A percentile compares a stretch with the other conserved stretches of the same genome.
Conservation (phyloP, 2,329 filamentous ascomycete genomes). For the Sarocladiaceae sp. region DNA sequence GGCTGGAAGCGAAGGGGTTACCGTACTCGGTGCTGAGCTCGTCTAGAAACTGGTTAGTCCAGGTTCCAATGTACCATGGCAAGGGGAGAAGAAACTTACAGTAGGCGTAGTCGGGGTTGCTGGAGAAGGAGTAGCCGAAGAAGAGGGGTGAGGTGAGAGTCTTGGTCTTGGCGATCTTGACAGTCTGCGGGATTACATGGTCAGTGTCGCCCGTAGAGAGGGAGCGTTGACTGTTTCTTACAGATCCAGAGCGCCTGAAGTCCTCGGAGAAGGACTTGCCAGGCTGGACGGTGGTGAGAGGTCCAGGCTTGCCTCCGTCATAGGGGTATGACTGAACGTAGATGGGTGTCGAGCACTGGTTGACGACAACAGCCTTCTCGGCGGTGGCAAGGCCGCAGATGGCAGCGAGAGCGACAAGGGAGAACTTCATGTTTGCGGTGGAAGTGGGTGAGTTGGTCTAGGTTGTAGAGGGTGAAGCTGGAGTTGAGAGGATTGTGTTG, state of each 20-base stretch:
- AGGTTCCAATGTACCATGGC: slow-evolving; percentile 9
- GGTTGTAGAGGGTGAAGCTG: neutral
- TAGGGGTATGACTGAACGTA: slow-evolving; percentile 33
- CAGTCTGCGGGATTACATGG: slow-evolving; percentile 21
- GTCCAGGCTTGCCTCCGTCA: slow-evolving; percentile 23
- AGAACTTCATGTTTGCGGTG: slow-evolving; percentile 23
- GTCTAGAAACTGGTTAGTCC: slow-evolving; percentile 20
- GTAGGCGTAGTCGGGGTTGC: slow-evolving; percentile 30
- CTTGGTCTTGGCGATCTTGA: slow-evolving; percentile 34
- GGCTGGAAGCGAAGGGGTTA: slow-evolving; percentile 31
- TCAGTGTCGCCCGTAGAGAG: neutral
- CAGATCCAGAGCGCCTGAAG: slow-evolving; percentile 28
- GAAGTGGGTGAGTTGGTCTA: neutral
- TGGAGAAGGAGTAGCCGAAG: slow-evolving; percentile 34
- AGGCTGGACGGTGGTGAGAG: slow-evolving; percentile 24
- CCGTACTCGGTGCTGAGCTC: slow-evolving; percentile 29
- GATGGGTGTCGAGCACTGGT: slow-evolving; percentile 25
- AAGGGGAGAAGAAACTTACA: slow-evolving; percentile 23
- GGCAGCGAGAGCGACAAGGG: slow-evolving; percentile 18
- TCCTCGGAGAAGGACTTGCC: slow-evolving; percentile 29
- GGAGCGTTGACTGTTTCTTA: slow-evolving; percentile 16
- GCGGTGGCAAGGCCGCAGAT: slow-evolving; percentile 27
- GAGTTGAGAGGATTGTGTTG: neutral
- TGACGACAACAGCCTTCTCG: slow-evolving; percentile 29
- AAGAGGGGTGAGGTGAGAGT: slow-evolving; percentile 30